Evolutionary conservation across 1,284 basidiomycete species (phyloP).

Genomic region (Ustilago xerochloae): DNA sequence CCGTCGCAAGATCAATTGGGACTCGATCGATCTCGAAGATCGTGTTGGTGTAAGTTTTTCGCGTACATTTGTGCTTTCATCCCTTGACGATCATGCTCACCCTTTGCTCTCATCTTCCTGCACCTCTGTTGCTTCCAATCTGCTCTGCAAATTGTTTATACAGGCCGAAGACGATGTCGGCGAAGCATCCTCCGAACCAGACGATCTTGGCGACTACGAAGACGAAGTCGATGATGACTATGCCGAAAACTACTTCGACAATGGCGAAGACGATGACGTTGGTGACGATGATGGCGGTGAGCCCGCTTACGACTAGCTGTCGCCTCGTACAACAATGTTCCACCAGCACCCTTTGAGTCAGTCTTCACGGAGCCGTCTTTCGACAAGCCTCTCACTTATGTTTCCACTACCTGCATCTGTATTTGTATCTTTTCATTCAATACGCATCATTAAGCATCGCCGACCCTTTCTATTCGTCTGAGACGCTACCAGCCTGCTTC

Average conservation of each 20-base stretch:
- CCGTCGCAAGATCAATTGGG: constrained; percentile 59
- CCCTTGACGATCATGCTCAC: not conserved
- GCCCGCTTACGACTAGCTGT: constrained; percentile 55
- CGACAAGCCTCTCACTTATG: not conserved
- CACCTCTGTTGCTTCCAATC: too few species aligned
- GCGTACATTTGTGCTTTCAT: not conserved
- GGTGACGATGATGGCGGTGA: constrained; percentile 60
- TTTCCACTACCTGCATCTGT: constrained; percentile 18
- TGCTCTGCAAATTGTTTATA: not conserved
- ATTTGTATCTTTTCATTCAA: constrained; percentile 23
- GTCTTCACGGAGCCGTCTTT: not conserved
- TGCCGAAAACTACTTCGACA: constrained; percentile 67
- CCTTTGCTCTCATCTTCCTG: not conserved
- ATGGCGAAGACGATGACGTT: constrained; percentile 64
- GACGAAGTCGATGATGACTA: constrained; percentile 68
- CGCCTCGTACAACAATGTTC: not conserved
- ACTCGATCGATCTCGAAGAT: constrained; percentile 57
- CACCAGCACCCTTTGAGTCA: not conserved
- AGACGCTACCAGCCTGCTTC: too few species aligned
- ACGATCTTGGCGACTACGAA: constrained; percentile 64
- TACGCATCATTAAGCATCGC: not conserved
- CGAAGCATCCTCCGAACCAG: constrained; percentile 56
- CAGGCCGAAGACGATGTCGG: constrained; percentile 54
- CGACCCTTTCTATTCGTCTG: not conserved
- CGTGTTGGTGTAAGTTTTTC: constrained; percentile 27